Evolutionary conservation across 768 basidiomycete genomes (phyloP).

Genomic region (Termitomyces bulborhizus): DNA sequence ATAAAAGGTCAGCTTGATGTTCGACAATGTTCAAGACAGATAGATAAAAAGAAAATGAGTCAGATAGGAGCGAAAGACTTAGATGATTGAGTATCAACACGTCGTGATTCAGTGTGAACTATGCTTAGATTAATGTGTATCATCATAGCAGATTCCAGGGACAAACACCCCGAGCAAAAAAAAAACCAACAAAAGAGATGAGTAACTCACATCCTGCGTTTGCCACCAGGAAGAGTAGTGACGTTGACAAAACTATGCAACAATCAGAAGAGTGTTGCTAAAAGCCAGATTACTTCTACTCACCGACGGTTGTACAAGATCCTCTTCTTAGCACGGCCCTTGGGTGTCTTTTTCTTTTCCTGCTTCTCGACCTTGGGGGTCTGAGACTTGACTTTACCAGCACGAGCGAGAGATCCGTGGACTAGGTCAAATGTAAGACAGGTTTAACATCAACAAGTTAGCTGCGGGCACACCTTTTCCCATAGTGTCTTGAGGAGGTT

Average conservation of each 20-base stretch:
- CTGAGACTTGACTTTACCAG: conserved; percentile 98
- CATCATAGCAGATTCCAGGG: conserved; percentile 31
- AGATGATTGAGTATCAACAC: conserved; percentile 85
- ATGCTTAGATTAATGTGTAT: conserved; percentile 61
- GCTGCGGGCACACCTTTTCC: not conserved
- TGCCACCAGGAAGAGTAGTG: conserved; percentile 84
- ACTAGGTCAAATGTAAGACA: conserved; percentile 37
- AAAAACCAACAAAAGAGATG: not conserved
- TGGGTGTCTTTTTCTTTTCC: conserved; percentile 98
- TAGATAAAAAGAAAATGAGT: conserved; percentile 24
- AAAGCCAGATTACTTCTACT: not conserved
- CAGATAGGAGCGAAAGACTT: conserved; percentile 99
- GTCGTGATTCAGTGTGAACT: conserved; percentile 90
- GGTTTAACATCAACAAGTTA: not conserved
- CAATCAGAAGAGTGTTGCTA: conserved; percentile 47
- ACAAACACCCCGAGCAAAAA: not conserved
- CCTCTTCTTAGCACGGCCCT: conserved; percentile 94
- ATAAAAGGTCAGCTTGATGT: conserved; percentile 17
- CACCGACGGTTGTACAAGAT: conserved; percentile 12
- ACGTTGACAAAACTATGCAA: conserved; percentile 82
- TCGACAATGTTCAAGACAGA: not conserved
- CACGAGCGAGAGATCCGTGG: conserved; percentile 99
- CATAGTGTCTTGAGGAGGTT: conserved; percentile 1
- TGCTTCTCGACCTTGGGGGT: conserved; percentile 97
- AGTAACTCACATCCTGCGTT: conserved; percentile 88